Evolutionary conservation across 176 grass and related monocot genomes (phyloP).

Genomic region (Secale cereale): DNA sequence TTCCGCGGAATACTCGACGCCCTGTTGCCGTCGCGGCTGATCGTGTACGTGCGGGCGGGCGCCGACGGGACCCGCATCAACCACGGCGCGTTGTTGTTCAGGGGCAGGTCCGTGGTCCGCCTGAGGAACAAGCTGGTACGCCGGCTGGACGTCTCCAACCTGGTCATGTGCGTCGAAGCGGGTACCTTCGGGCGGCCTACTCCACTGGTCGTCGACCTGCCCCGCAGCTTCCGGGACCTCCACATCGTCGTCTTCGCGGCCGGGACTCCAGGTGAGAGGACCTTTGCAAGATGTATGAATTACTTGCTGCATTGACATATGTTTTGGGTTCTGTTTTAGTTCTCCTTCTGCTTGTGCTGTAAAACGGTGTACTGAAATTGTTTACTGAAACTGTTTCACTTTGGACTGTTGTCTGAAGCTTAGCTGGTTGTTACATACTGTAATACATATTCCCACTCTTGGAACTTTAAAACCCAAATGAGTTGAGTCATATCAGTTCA

Average conservation of each 20-base stretch:
- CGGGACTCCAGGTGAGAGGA: background rate
- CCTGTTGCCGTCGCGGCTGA: background rate
- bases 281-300: too few species aligned
- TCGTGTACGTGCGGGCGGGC: background rate
- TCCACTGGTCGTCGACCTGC: conserved; percentile 23
- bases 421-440: background rate
- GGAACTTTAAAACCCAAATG: background rate
- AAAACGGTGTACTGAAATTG: too few species aligned
- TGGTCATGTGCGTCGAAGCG: background rate
- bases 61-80: too few species aligned
- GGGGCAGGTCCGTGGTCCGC: background rate
- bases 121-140: background rate
- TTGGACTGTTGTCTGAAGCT: background rate
- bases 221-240: background rate
- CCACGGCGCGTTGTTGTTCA: background rate
- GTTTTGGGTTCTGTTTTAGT: too few species aligned
- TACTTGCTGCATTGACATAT: too few species aligned
- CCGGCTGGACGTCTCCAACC: background rate
- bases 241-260: background rate
- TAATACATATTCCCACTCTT: background rate
- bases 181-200: background rate
- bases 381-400: background rate
- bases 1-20: too few species aligned
- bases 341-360: too few species aligned
- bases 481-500: too few species aligned